Evolutionary conservation across 106 monocot genomes (phyloP), one percentile per base, ranked within the genome.

Genomic region (Apostasia shenzhenica): DNA sequence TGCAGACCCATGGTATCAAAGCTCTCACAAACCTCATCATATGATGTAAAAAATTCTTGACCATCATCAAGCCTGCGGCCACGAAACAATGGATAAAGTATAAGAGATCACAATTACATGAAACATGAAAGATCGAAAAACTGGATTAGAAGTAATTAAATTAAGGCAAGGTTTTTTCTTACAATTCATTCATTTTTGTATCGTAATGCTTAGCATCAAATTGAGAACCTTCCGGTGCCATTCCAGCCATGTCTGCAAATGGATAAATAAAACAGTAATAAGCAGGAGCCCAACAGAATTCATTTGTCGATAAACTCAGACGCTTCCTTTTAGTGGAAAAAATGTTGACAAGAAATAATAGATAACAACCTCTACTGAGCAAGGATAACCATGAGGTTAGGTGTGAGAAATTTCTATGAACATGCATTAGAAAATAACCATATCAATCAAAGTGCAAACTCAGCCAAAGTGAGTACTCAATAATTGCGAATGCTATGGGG

Each of bases 191-290:
- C 82, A 86, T 77, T 70, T 82, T 86, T 3, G 73, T n/a, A 66
- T 86, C 86, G 72, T 77, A 87, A 40, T 87, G 79, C 26, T 45
- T 42, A 14, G 69, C 83, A 71, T 87, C 86, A 58, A 83, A 87
- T 63, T 87, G 86, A 40, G 79, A 80, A 47, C 82, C 80, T 64
- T 87, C 82, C 54, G 86, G 79, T 74, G 86, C 71, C 46, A 75
- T 5, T 59, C 80, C 80, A 8, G 80, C 84, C 84, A 80, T 84
- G 61, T 68, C 83, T 80, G 56, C 53, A 70, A 67, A 14, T 7
- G 9, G 70, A 6, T 54, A 14, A 41, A n/a, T 14, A 57, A 14
- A 57, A 57, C 5, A 57, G 5, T 54, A 6, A 52, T 52, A 52
- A 26, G 26, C 26, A 26, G 26, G 26, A 26, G 26, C 26, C 26